Conservation (phyloP, 2,329 filamentous ascomycete genomes). For the Phialocephala sp. region DNA sequence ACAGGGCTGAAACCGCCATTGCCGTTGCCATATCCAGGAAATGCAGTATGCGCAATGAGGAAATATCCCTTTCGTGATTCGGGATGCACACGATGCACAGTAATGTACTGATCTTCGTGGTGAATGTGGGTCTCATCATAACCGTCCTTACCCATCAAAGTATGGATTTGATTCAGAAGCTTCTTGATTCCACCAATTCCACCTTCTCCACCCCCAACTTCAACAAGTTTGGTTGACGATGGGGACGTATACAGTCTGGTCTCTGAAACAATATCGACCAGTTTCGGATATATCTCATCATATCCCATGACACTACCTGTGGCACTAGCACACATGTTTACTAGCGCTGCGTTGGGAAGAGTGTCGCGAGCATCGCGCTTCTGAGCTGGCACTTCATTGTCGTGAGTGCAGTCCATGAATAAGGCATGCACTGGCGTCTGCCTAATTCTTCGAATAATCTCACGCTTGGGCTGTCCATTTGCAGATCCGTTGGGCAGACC, state of each 20-base stretch:
- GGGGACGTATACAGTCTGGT: conserved; percentile 81
- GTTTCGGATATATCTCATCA: conserved; percentile 91
- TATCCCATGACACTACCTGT: conserved; percentile 98
- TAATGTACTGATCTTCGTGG: conserved; percentile 95
- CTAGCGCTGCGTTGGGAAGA: conserved; percentile 89
- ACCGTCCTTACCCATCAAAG: conserved; percentile 90
- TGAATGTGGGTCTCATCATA: conserved; percentile 97
- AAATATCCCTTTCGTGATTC: conserved; percentile 93
- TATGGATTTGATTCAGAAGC: conserved; percentile 92
- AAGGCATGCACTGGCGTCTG: conserved; percentile 89
- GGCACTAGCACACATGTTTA: conserved; percentile 94
- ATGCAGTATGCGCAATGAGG: conserved; percentile 94
- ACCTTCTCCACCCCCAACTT: conserved; percentile 72
- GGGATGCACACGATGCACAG: conserved; percentile 92
- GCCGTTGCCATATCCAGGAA: conserved; percentile 85
- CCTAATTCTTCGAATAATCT: conserved; percentile 78
- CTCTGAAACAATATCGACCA: conserved; percentile 93
- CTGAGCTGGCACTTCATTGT: conserved; percentile 95
- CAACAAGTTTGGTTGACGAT: conserved; percentile 69
- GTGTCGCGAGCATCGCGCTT: conserved; percentile 95
- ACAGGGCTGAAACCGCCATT: conserved; percentile 83
- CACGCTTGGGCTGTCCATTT: conserved; percentile 42
- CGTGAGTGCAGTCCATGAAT: conserved; percentile 99
- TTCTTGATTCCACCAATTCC: conserved; percentile 93
- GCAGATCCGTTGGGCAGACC: conserved; percentile 40